Evolutionary conservation across 1,139 yeast genomes (phyloP).

Genomic region (Yamadazyma blattariae): DNA sequence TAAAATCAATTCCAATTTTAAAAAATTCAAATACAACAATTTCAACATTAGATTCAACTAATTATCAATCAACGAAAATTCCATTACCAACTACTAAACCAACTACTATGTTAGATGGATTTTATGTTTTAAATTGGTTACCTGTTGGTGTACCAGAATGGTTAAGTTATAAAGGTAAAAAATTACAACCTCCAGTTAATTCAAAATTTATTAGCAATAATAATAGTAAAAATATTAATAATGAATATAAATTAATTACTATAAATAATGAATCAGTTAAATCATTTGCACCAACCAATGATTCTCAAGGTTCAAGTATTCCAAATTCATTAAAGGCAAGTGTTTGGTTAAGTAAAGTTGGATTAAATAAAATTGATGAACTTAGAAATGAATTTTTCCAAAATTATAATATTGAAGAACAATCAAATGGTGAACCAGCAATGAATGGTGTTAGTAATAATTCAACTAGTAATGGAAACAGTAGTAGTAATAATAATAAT

Average conservation of each 20-base stretch:
- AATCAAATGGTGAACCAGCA: not conserved
- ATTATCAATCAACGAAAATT: conserved; percentile 45
- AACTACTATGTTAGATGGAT: conserved; percentile 65
- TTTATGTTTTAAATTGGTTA: conserved; percentile 86
- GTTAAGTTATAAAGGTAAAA: conserved; percentile 54
- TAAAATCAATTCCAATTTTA: conserved; percentile 58
- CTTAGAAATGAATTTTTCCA: conserved; percentile 27
- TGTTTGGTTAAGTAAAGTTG: conserved; percentile 79
- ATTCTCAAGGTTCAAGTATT: conserved; percentile 67
- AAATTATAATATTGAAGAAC: conserved; percentile 10
- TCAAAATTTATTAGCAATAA: conserved; percentile 18
- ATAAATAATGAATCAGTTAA: conserved; percentile 46
- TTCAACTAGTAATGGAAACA: not conserved
- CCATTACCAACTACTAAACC: conserved; percentile 60
- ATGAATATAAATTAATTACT: conserved; percentile 17
- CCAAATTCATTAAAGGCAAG: conserved; percentile 61
- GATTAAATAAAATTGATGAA: conserved; percentile 48
- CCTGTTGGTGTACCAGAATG: conserved; percentile 80
- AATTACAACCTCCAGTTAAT: conserved; percentile 24
- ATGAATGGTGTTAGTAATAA: too few relatives aligned
- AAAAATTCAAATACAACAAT: conserved; percentile 25
- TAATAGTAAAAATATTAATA: conserved; percentile 14
- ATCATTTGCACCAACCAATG: conserved; percentile 78
- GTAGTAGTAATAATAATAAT: not conserved
- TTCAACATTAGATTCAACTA: conserved; percentile 47